These are phyloP conservation scores for Metroxylon sagu DNA, from an alignment of 176 grass and related monocot genomes.

Conservation along the genomic window DNA sequence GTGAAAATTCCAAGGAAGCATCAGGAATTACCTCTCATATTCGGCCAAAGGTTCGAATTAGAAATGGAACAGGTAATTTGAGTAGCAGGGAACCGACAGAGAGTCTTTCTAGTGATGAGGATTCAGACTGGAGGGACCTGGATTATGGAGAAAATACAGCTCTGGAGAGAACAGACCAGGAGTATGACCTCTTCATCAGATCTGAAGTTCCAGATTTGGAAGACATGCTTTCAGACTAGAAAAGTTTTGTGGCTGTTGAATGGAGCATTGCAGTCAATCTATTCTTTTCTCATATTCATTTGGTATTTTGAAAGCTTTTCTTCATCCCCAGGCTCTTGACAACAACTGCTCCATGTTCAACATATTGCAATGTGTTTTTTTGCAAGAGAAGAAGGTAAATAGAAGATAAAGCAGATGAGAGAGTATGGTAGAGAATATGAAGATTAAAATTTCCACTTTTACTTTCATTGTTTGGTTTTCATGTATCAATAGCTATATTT, in stretches of 20 bases:
- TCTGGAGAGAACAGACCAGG: conserved; percentile 17
- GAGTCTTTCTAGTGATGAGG: conserved; percentile 23
- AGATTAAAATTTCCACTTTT: too few relatives aligned
- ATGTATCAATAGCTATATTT: too few relatives aligned
- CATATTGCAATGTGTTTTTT: too few relatives aligned
- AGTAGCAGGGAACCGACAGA: conserved; percentile 8
- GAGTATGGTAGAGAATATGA: too few relatives aligned
- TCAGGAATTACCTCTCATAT: conserved; percentile 1
- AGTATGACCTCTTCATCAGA: conserved; percentile 29
- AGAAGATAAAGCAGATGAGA: too few relatives aligned
- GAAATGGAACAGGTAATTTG: neutral
- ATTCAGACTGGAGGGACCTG: conserved; percentile 20
- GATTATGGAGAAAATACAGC: conserved; percentile 30
- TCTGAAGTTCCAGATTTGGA: conserved; percentile 46
- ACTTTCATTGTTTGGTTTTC: too few relatives aligned
- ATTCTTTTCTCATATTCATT: too few relatives aligned
- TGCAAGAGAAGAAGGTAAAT: too few relatives aligned
- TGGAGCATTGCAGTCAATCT: too few relatives aligned
- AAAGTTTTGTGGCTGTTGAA: neutral
- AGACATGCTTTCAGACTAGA: conserved; percentile 55
- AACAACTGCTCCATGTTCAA: too few relatives aligned
- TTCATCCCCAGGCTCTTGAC: too few relatives aligned
- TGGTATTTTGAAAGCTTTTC: too few relatives aligned
- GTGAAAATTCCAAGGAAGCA: conserved; percentile 31
- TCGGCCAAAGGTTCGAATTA: neutral